Conservation (phyloP, 441 rosid species). For the Eruca vesicaria region DNA sequence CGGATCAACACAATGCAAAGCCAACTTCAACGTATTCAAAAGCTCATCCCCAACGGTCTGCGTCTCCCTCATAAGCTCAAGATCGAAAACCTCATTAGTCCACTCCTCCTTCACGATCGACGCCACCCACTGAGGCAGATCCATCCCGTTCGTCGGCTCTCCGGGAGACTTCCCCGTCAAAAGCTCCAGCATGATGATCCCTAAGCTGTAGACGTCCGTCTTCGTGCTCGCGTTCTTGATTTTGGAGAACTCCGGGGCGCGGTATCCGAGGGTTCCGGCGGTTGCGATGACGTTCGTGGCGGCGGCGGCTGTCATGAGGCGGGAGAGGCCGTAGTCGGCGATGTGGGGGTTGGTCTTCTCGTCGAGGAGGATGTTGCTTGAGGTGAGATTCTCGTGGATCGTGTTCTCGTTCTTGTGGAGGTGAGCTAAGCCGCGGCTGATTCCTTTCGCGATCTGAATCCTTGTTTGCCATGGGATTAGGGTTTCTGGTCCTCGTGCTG, state of each 20-base stretch:
- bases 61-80: conserved; percentile 60
- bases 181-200: conserved; percentile 61
- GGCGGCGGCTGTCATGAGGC: conserved; percentile 67
- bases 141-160: conserved; percentile 60
- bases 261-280: conserved; percentile 62
- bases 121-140: conserved; percentile 78
- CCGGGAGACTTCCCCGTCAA: conserved; percentile 70
- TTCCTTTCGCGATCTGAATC: conserved; percentile 62
- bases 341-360: conserved; percentile 55
- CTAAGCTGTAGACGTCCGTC: conserved; percentile 70
- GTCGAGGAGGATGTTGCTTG: conserved; percentile 66
- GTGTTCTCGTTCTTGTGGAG: conserved; percentile 56
- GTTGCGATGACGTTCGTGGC: conserved; percentile 61
- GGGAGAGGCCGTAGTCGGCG: conserved; percentile 63
- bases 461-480: conserved; percentile 57
- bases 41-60: conserved; percentile 54
- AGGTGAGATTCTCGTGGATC: conserved; percentile 67
- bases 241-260: conserved; percentile 68
- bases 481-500: conserved; percentile 76
- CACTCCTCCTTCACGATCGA: conserved; percentile 73
- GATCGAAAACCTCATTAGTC: conserved; percentile 71
- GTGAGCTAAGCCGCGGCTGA: conserved; percentile 53
- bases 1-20: conserved; percentile 71
- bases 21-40: conserved; percentile 60
- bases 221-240: conserved; percentile 60